A percentile compares a stretch with the other conserved stretches of the same genome.
phyloP scores from a whole-genome alignment of 2,329 filamentous ascomycete species.

The Aspergillus fumigatus region DNA sequence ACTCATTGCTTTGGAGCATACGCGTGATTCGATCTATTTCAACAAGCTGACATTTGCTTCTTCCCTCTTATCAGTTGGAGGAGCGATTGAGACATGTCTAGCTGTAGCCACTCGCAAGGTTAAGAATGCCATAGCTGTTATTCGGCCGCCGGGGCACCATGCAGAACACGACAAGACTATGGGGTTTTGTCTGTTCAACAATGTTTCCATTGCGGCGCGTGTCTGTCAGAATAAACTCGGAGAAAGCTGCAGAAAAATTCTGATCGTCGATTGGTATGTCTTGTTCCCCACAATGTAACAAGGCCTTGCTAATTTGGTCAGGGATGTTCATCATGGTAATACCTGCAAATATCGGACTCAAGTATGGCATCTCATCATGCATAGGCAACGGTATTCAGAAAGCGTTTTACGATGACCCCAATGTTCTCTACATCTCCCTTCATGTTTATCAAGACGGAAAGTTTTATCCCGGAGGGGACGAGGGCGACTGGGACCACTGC shows the following conservation, averaged over 20 bases:
- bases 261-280: conserved; percentile 90
- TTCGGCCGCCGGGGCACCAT: conserved; percentile 91
- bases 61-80: conserved; percentile 78
- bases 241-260: conserved; percentile 74
- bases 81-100: conserved; percentile 92
- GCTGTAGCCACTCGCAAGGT: conserved; percentile 78
- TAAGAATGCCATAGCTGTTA: conserved; percentile 93
- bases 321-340: conserved; percentile 63
- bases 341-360: neutral
- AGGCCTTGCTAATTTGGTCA: conserved; percentile 23
- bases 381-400: conserved; percentile 92
- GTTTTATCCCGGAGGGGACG: conserved; percentile 71
- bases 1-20: conserved; percentile 64
- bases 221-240: conserved; percentile 81
- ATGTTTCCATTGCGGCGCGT: conserved; percentile 86
- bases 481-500: conserved; percentile 57
- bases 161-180: conserved; percentile 81
- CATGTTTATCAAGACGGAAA: conserved; percentile 79
- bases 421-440: conserved; percentile 90
- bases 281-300: neutral
- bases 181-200: conserved; percentile 98
- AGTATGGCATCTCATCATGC: conserved; percentile 13
- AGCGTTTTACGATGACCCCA: conserved; percentile 91
- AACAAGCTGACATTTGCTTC: conserved; percentile 77
- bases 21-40: conserved; percentile 75